Evolutionary conservation across 2,329 filamentous ascomycete species (phyloP).

Genomic region (Paecilomyces sp.): DNA sequence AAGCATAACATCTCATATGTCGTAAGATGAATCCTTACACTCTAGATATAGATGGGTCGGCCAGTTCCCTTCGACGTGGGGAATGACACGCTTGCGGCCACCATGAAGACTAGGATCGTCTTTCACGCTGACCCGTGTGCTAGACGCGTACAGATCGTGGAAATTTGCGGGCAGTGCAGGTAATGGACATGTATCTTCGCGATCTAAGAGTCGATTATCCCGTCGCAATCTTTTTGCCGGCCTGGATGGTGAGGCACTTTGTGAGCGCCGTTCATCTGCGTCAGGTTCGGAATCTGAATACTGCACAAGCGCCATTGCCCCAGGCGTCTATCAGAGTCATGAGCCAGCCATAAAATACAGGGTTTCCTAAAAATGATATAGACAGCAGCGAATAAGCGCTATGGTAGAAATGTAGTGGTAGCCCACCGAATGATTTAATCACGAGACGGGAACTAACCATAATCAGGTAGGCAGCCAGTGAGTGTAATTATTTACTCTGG

Average conservation of each 20-base stretch:
- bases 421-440: too few relatives aligned
- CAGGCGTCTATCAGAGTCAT: too few relatives aligned
- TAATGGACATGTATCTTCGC: slow-evolving; percentile 31
- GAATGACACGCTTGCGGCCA: slow-evolving; percentile 72
- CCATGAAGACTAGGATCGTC: slow-evolving; percentile 83
- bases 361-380: too few relatives aligned
- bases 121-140: slow-evolving; percentile 64
- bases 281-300: slow-evolving; percentile 49
- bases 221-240: slow-evolving; percentile 18
- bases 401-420: too few relatives aligned
- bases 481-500: too few relatives aligned
- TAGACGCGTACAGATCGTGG: slow-evolving; percentile 82
- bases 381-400: too few relatives aligned
- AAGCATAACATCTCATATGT: slow-evolving; percentile 1
- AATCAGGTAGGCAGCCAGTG: too few relatives aligned
- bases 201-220: slow-evolving; percentile 1
- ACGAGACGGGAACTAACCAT: too few relatives aligned
- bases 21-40: slow-evolving; percentile 54
- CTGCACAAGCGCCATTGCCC: slow-evolving; percentile 55
- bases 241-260: slow-evolving; percentile 8
- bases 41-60: slow-evolving; percentile 88
- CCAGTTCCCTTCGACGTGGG: slow-evolving; percentile 87
- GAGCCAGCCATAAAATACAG: too few relatives aligned
- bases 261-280: slow-evolving; percentile 13
- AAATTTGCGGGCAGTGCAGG: slow-evolving; percentile 75